Evolutionary conservation across 345 rosid species (phyloP).

Genomic region (Melaleuca alternifolia): DNA sequence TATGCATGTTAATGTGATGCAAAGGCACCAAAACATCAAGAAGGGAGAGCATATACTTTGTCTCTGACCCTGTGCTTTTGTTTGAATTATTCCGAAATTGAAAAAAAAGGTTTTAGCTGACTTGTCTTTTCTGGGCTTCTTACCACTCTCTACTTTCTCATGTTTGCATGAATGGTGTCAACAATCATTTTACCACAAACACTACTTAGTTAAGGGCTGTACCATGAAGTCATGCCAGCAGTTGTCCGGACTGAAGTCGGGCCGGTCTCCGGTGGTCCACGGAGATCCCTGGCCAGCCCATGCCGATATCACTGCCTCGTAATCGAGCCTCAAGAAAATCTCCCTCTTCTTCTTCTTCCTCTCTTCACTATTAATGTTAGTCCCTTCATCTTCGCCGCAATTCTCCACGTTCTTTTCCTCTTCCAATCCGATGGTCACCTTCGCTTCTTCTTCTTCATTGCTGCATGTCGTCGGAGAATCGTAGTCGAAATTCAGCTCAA

Average conservation of each 20-base stretch:
- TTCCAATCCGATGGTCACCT: constrained; percentile 5
- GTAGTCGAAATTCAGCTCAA: constrained; percentile 63
- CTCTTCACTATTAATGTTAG: constrained; percentile 1
- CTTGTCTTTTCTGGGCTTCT: neutral
- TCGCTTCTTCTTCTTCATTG: constrained; percentile 38
- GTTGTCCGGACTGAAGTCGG: constrained; percentile 38
- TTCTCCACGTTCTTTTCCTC: neutral
- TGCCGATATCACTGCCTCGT: constrained; percentile 52
- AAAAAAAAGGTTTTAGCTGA: neutral
- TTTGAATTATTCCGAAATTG: neutral
- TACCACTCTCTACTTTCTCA: neutral
- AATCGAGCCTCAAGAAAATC: constrained; percentile 45
- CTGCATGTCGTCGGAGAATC: constrained; percentile 36
- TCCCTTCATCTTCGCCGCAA: neutral
- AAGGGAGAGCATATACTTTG: neutral
- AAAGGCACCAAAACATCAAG: neutral
- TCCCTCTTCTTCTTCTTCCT: constrained; percentile 11
- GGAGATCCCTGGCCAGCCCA: constrained; percentile 72
- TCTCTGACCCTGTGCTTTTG: neutral
- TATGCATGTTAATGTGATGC: neutral
- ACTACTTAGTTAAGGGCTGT: neutral
- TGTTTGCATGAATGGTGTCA: neutral
- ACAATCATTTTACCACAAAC: neutral
- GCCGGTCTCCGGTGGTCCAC: constrained; percentile 65
- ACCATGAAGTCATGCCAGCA: constrained; percentile 51